Base-by-base conservation (phyloP, 2,329 filamentous ascomycete genomes). In the Botrytis tulipae region DNA sequence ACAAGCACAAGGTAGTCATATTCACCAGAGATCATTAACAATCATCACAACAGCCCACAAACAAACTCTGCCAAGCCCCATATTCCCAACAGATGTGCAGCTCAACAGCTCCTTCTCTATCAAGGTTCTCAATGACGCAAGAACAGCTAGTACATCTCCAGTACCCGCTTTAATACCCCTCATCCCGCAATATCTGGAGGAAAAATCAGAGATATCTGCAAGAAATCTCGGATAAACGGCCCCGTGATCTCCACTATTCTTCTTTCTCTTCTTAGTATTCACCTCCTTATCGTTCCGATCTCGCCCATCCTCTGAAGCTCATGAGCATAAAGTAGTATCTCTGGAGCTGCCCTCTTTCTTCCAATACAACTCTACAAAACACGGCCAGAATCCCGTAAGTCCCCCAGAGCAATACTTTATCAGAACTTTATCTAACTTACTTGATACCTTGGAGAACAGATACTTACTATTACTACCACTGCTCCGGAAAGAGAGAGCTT, bases 101-200 rank as follows among this genome's bases (percentile, higher is more conserved):
- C n/a, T 59, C 48, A 57, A 32, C 66, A 32, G 66, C 37, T 69
- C 66, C 48, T 69, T 69, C 66, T 69, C 37, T 25, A 57, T 57
- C 48, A 32, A 48, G 10, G 35, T 5, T 57, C 18, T 6, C 18
- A 57, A 69, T 69, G 66, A 42, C 48, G 35, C 35, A 69, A 25
- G n/a, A 57, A 32, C 66, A 69, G 37, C 35, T 22, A 29, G 32
- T 69, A 32, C 40, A 44, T 32, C 37, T 12, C 22, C 20, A 69
- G 20, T 42, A n/a, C 48, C 66, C 66, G n/a, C 66, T 69, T 35
- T 57, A 32, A 32, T 69, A 69, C 48, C 48, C 66, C 66, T 69
- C 66, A 69, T 32, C 20, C 66, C n/a, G 37, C 48, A 25, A 32
- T 42, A 16, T 57, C 6, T 57, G 25, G 18, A 42, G 48, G 12